Evolutionary conservation across 257 asterid genomes (phyloP), one percentile per base, ranked within the genome.

Genomic region (Salvia hispanica): DNA sequence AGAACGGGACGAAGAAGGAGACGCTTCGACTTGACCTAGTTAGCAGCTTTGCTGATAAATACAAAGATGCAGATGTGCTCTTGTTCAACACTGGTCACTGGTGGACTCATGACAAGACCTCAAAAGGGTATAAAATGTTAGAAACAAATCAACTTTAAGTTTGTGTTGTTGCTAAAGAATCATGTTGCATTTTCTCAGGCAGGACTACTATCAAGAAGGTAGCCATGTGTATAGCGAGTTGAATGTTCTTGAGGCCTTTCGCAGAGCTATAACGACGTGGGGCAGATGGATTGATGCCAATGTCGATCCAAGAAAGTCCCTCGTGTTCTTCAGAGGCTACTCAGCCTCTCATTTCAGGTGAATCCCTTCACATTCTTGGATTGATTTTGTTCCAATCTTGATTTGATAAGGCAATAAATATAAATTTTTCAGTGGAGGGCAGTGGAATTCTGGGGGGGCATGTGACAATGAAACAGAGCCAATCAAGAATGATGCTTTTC

Each of bases 31-130:
- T 88, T 21, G 96, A 88, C 76, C 18, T 86, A 7, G 50, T 88
- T 16, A 82, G 81, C 58, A 69, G 51, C 36, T 74, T 79, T n/a
- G 86, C 94, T 52, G 81, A 82, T 62, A 78, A 76, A 21, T 88
- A 82, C 61, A 88, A 73, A 64, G 63, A 66, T 2, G 94, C 94
- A 0, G 96, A 86, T 34, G 28, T 88, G 33, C 62, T 88, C 21
- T 81, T 88, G 73, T 88, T 84, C 82, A 88, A 88, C 82, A 88
- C 96, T 0, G 94, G 96, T 14, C 96, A 88, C 56, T 88, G 94
- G 96, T 88, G 96, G 96, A 88, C 94, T 74, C 94, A 86, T 66
- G 94, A 88, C 47, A 88, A 88, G 69, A 88, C 96, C 69, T 85
- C 96, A 10, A 51, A 50, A 71, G 96, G 96, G 96, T 86, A 80